Conservation (phyloP, 2,329 filamentous ascomycete genomes). For the Penicillium verrucosum region DNA sequence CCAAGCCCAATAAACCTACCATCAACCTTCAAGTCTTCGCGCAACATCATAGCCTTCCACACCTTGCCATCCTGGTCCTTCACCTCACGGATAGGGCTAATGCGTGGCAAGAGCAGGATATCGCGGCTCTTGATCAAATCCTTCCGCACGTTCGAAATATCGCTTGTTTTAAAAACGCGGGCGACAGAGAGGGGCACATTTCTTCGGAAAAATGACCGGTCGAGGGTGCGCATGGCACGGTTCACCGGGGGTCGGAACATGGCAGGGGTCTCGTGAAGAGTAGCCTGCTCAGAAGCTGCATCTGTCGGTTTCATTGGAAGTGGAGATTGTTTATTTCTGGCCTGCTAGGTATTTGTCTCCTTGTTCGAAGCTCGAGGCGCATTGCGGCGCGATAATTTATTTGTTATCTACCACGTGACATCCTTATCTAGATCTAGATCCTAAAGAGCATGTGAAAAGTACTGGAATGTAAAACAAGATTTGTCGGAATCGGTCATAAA, state of each 20-base stretch:
- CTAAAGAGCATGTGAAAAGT: not conserved
- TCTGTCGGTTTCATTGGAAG: slow-evolving; percentile 23
- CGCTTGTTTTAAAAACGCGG: slow-evolving; percentile 68
- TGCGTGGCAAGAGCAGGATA: slow-evolving; percentile 60
- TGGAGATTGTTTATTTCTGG: not conserved
- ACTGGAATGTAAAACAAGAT: not conserved
- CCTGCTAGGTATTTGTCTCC: not conserved
- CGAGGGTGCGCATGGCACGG: slow-evolving; percentile 73
- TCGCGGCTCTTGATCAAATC: slow-evolving; percentile 64
- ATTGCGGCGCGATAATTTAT: slow-evolving; percentile 14
- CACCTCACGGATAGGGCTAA: slow-evolving; percentile 57
- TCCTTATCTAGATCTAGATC: not conserved
- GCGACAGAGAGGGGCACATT: slow-evolving; percentile 75
- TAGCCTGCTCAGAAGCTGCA: slow-evolving; percentile 15
- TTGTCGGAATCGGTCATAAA: not conserved
- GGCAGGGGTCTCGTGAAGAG: slow-evolving; percentile 29
- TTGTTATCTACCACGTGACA: slow-evolving; percentile 28
- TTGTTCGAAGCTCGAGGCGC: slow-evolving; percentile 9
- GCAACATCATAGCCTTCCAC: slow-evolving; percentile 41
- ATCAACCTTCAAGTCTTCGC: slow-evolving; percentile 38
- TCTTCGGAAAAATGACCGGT: slow-evolving; percentile 78
- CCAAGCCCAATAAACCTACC: slow-evolving; percentile 32
- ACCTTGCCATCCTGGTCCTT: slow-evolving; percentile 54
- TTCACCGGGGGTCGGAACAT: slow-evolving; percentile 79
- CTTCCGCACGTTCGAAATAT: slow-evolving; percentile 69